Evolutionary conservation across 306 rosid species (phyloP).

Genomic region (Vigna angularis): DNA sequence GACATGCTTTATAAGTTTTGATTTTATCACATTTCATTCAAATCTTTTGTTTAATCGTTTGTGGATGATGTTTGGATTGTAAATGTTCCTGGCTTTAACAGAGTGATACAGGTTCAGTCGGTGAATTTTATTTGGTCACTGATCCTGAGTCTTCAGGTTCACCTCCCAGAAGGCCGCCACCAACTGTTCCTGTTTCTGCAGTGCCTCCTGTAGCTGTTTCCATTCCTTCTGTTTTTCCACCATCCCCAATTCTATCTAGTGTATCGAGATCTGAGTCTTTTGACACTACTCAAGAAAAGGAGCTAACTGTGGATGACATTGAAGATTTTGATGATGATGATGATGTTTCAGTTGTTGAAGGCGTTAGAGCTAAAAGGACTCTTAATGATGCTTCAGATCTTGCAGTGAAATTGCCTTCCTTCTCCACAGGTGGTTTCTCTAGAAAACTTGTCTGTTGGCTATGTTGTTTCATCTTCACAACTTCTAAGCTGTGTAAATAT

Average conservation of each 20-base stretch:
- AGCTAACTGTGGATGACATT: conserved; percentile 91
- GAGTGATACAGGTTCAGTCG: conserved; percentile 80
- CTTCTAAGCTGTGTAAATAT: conserved; percentile 8
- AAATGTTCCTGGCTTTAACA: conserved; percentile 60
- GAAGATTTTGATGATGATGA: conserved; percentile 90
- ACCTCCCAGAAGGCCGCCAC: conserved; percentile 95
- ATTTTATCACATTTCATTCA: not conserved
- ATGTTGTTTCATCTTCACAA: conserved; percentile 22
- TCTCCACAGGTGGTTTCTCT: conserved; percentile 79
- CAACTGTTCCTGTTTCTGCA: conserved; percentile 64
- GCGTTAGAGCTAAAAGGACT: conserved; percentile 70
- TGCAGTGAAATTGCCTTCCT: conserved; percentile 80
- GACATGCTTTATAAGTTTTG: conserved; percentile 27
- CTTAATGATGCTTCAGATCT: conserved; percentile 91
- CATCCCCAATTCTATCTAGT: conserved; percentile 63
- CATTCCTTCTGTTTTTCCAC: conserved; percentile 55
- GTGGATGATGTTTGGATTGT: conserved; percentile 44
- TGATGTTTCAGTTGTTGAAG: conserved; percentile 53
- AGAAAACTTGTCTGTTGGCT: conserved; percentile 36
- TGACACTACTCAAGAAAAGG: conserved; percentile 75
- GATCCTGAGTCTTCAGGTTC: conserved; percentile 81
- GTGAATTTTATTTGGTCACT: conserved; percentile 90
- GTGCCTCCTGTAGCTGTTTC: conserved; percentile 55
- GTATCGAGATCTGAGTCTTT: conserved; percentile 83
- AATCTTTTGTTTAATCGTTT: conserved; percentile 38